Base-by-base conservation (phyloP, 2,329 filamentous ascomycete species). In the Fusarium buxicola region DNA sequence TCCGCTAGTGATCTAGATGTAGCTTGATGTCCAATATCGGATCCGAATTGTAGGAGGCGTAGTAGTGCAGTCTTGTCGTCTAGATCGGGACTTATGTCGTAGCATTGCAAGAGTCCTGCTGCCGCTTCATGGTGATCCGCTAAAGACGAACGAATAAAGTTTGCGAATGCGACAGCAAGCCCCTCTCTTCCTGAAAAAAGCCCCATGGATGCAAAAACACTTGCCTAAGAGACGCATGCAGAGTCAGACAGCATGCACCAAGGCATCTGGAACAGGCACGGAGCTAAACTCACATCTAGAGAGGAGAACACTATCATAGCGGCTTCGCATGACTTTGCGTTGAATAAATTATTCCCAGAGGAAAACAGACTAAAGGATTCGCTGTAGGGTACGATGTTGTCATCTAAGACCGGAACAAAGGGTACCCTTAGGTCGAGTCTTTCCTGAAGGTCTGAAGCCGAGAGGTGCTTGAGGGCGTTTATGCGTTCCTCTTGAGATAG, bases 161-260 rank as follows among this genome's bases (percentile, higher is more conserved):
- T 34, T 35, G 28, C 13, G 30, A 60, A 60, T 2, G 46, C 56
- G 8, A 21, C 27, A 8, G 40, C 51, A n/a, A 51, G n/a, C 2
- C 30, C 35, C 3, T 30, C 12, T 24, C 32, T 49, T 11, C 27
- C 34, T 18, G 28, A 15, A 11, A 52, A 25, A 4, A 60, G 30
- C 4, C 51, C 56, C 16, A 49, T 31, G 12, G 21, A 55, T 13
- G 30, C 39, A 12, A 59, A 35, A 6, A 59, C 47, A 13, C 50
- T 55, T 18, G 46, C 54, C 54, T 56, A 4, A 21, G 25, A 24
- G 12, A 15, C 16, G 31, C 2, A 35, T 18, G 11, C 25, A n/a
- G n/a, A n/a, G 16, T 27, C 27, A 31, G 27, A 32, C 30, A 13
- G 21, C 5, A 9, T 13, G 30, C 21, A 3, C 15, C 7, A n/a